Conservation (phyloP, 2,329 filamentous ascomycete genomes). For the Phaeosphaeriaceae sp. region DNA sequence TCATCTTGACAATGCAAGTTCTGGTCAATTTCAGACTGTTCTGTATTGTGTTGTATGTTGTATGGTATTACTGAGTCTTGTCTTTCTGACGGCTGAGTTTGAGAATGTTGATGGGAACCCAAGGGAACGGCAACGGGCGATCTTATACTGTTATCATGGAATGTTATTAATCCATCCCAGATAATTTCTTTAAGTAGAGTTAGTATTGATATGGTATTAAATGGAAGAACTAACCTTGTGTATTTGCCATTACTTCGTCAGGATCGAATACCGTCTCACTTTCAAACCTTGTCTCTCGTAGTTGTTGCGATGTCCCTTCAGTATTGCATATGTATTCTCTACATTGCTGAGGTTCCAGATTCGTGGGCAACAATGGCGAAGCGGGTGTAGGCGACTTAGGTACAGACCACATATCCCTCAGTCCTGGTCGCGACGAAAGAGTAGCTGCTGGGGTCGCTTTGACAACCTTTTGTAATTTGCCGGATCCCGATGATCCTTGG, state of each 20-base stretch:
- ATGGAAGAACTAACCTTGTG: slow-evolving; percentile 4
- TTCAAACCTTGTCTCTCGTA: slow-evolving; percentile 9
- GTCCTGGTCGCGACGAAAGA: not conserved
- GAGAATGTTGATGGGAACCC: slow-evolving; percentile 12
- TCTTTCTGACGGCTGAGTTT: slow-evolving; percentile 13
- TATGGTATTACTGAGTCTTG: slow-evolving; percentile 16
- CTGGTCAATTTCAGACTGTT: not conserved
- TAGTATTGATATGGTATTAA: too few species aligned
- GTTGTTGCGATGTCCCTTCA: slow-evolving; percentile 5
- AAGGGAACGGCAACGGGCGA: slow-evolving; percentile 13
- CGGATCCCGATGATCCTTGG: slow-evolving; percentile 1
- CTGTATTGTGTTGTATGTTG: slow-evolving; percentile 3
- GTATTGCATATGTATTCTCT: slow-evolving; percentile 2
- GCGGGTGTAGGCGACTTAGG: slow-evolving; percentile 3
- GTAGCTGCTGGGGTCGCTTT: not conserved
- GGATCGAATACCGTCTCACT: slow-evolving; percentile 13
- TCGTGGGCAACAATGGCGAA: not conserved
- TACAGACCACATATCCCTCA: slow-evolving; percentile 8
- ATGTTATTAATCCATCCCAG: not conserved
- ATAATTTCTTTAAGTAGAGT: not conserved
- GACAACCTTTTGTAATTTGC: slow-evolving; percentile 12
- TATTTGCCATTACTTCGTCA: slow-evolving; percentile 3
- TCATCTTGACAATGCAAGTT: too few species aligned
- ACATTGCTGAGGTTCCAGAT: not conserved
- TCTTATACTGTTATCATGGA: not conserved